Base-by-base conservation (phyloP, 1,284 basidiomycete species). In the Ceratobasidium sp. region DNA sequence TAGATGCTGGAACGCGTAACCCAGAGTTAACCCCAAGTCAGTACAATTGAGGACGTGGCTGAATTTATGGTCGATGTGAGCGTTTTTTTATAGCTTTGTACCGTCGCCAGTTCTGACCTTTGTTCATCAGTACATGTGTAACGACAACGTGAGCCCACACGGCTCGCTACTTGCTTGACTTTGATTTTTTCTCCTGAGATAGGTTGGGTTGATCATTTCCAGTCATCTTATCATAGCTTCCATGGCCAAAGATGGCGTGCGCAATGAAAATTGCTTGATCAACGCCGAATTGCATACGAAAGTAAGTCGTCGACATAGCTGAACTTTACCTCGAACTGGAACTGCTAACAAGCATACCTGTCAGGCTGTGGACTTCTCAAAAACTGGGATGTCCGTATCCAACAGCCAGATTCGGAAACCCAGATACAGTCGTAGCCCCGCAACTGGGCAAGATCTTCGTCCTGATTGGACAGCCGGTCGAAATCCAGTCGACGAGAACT, bases 241-340 rank as follows among this genome's bases (percentile, higher is more conserved):
- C 1, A 96, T 82, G 88, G 40, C 70, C 9, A 44, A 50, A n/a
- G 33, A 61, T 46, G 56, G 70, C 3, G 57, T 59, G 15, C 70
- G 70, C 4, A 57, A 73, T 28, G 5, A 20, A 4, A 73, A 73
- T 46, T 73, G 70, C 48, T 50, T 73, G 26, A 52, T 50, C 1
- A 73, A 73, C 33, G 70, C 70, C 15, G 70, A 61, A 23, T 59
- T 73, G 13, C 70, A 73, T 40, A 62, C 70, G 20, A 73, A 6
- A 59, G 70, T n/a, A 48, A 26, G 17, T 40, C 46, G 15, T n/a
- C n/a, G n/a, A n/a, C 26, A 15, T 52, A 12, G 17, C 17, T 33
- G n/a, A n/a, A n/a, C n/a, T n/a, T n/a, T n/a, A n/a, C n/a, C n/a
- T n/a, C n/a, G n/a, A n/a, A n/a, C n/a, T n/a, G n/a, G n/a, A n/a